Percentiles rank a stretch among this genome's conserved stretches.
These are phyloP conservation scores for Colletotrichum limetticola DNA, from an alignment of 2,329 filamentous ascomycete species.

Conservation along the genomic window DNA sequence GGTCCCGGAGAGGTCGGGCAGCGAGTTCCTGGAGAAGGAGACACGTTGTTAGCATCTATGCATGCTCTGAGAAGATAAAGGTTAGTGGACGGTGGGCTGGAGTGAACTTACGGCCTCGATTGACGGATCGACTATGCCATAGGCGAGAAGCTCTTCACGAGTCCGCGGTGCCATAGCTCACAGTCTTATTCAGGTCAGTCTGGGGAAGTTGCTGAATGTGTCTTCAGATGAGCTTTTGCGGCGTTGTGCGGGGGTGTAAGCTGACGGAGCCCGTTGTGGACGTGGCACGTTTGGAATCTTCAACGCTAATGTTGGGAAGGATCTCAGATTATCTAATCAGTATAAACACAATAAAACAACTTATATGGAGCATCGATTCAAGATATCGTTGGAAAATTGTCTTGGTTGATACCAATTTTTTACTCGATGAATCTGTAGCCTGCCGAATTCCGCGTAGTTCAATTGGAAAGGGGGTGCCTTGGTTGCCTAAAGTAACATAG, in stretches of 20 bases:
- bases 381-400: not conserved
- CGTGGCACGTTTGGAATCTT: not conserved
- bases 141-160: slow-evolving; percentile 16
- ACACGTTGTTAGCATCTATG: not conserved
- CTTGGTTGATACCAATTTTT: no score
- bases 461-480: no score
- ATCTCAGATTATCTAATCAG: not conserved
- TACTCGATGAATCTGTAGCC: no score
- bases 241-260: not conserved
- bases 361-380: not conserved
- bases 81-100: no score
- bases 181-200: not conserved
- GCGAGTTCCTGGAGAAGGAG: slow-evolving; percentile 8
- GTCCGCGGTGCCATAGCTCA: not conserved
- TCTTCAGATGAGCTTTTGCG: not conserved
- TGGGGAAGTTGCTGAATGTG: not conserved
- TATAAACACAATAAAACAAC: not conserved
- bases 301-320: not conserved
- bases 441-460: no score
- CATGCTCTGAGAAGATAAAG: no score
- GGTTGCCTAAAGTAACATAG: no score
- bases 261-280: not conserved
- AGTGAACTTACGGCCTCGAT: slow-evolving; percentile 7
- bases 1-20: slow-evolving; percentile 1
- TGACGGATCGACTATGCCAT: slow-evolving; percentile 9